Evolutionary conservation across 805 yeast species (phyloP).

Genomic region (Cyberlindnera xylosilytica): DNA sequence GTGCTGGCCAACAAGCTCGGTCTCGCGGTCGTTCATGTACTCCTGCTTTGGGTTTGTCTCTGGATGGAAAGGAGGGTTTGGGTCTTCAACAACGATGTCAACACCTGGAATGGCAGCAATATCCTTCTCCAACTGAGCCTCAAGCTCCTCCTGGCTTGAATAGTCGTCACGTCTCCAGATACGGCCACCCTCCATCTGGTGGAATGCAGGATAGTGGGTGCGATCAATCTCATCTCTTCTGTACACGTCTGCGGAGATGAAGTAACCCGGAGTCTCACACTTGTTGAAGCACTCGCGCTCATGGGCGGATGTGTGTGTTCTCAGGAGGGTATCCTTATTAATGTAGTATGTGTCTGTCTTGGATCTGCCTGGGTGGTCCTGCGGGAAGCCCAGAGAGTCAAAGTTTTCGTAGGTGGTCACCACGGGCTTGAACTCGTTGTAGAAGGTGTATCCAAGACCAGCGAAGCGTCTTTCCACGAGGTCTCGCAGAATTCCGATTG

Average conservation of each 20-base stretch:
- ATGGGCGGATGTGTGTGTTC: constrained; percentile 98
- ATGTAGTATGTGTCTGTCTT: constrained; percentile 91
- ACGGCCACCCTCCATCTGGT: constrained; percentile 96
- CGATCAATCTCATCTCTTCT: constrained; percentile 93
- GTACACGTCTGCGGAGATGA: constrained; percentile 94
- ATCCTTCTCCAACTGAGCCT: constrained; percentile 50
- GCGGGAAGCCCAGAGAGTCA: constrained; percentile 87
- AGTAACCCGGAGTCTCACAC: constrained; percentile 75
- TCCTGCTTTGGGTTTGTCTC: constrained; percentile 76
- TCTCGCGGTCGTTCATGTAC: constrained; percentile 68
- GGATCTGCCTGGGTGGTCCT: constrained; percentile 90
- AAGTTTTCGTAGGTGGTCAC: constrained; percentile 84
- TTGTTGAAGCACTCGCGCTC: constrained; percentile 78
- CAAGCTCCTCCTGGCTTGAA: constrained; percentile 29
- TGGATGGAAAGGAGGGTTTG: constrained; percentile 48
- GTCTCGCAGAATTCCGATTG: constrained; percentile 79
- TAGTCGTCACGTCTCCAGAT: constrained; percentile 61
- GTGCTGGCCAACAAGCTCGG: constrained; percentile 67
- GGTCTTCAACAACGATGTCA: constrained; percentile 75
- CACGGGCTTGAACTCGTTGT: constrained; percentile 76
- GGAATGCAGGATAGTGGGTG: constrained; percentile 96
- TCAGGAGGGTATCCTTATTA: constrained; percentile 63
- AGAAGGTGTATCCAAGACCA: constrained; percentile 70
- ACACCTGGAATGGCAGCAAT: constrained; percentile 63
- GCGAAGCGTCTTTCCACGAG: constrained; percentile 68